Conservation (phyloP, 805 yeast genomes). For the Candida ovalis region DNA sequence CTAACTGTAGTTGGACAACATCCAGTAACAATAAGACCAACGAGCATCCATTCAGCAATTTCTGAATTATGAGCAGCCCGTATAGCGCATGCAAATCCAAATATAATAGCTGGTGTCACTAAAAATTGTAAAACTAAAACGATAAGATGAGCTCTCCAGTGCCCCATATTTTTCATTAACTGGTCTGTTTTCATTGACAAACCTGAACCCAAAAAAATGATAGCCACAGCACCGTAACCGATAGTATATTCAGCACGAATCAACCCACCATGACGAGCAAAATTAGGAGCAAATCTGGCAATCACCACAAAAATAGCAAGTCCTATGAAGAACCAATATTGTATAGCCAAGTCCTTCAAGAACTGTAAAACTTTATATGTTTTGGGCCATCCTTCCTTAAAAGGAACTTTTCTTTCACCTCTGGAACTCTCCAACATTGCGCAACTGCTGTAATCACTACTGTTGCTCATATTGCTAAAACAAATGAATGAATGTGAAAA, state of each 20-base stretch:
- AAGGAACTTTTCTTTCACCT: not conserved
- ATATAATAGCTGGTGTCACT: slow-evolving; percentile 47
- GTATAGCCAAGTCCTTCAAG: slow-evolving; percentile 2
- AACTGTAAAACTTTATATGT: slow-evolving; percentile 4
- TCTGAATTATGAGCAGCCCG: slow-evolving; percentile 49
- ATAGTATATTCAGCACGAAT: slow-evolving; percentile 73
- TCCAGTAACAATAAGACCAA: slow-evolving; percentile 78
- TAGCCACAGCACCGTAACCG: slow-evolving; percentile 82
- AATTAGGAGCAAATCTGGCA: slow-evolving; percentile 74
- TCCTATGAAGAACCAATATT: slow-evolving; percentile 74
- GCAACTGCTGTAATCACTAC: too few relatives aligned
- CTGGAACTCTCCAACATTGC: too few relatives aligned
- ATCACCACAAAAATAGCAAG: slow-evolving; percentile 71
- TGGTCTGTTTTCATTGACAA: slow-evolving; percentile 67
- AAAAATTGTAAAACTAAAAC: slow-evolving; percentile 66
- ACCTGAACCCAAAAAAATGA: slow-evolving; percentile 80
- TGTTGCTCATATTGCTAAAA: too few relatives aligned
- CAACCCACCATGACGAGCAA: slow-evolving; percentile 80
- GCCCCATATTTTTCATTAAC: slow-evolving; percentile 55
- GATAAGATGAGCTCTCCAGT: slow-evolving; percentile 82
- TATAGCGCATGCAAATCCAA: slow-evolving; percentile 68
- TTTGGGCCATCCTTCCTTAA: slow-evolving; percentile 9
- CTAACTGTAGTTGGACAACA: slow-evolving; percentile 91
- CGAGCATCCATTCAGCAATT: slow-evolving; percentile 75
- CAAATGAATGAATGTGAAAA: too few relatives aligned